Percentiles rank a stretch among this genome's conserved stretches.
Evolutionary conservation across 345 rosid genomes (phyloP).

Genomic region (Heritiera littoralis): DNA sequence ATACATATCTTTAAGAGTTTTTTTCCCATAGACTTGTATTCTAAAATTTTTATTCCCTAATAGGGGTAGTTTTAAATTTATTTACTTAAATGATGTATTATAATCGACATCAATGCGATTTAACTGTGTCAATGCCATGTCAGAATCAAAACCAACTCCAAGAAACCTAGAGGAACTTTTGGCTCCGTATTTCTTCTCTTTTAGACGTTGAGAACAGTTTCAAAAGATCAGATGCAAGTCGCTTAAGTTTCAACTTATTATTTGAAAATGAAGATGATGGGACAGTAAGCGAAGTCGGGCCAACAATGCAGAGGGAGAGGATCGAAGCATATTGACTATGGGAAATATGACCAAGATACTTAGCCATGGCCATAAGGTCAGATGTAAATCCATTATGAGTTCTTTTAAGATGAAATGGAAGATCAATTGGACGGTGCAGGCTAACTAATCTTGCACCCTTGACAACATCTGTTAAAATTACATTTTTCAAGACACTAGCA

Average conservation of each 20-base stretch:
- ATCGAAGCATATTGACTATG: conserved; percentile 45
- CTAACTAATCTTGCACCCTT: conserved; percentile 95
- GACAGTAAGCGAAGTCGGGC: conserved; percentile 65
- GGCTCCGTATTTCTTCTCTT: neutral
- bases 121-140: no score
- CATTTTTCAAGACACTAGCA: conserved; percentile 89
- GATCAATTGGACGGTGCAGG: conserved; percentile 82
- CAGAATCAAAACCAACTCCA: no score
- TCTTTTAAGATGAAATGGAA: conserved; percentile 41
- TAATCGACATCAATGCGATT: no score
- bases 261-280: conserved; percentile 42
- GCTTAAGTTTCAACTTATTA: conserved; percentile 50
- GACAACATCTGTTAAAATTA: conserved; percentile 80
- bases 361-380: conserved; percentile 76
- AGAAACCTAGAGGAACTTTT: no score
- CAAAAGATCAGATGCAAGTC: neutral
- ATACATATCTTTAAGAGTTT: no score
- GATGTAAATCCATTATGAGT: conserved; percentile 63
- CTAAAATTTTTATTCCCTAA: no score
- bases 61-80: no score
- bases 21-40: no score
- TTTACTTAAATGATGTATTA: no score
- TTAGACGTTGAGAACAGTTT: neutral
- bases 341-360: conserved; percentile 65
- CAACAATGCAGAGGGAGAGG: conserved; percentile 87